Evolutionary conservation across 805 yeast genomes (phyloP).

Genomic region (Candida boleticola): DNA sequence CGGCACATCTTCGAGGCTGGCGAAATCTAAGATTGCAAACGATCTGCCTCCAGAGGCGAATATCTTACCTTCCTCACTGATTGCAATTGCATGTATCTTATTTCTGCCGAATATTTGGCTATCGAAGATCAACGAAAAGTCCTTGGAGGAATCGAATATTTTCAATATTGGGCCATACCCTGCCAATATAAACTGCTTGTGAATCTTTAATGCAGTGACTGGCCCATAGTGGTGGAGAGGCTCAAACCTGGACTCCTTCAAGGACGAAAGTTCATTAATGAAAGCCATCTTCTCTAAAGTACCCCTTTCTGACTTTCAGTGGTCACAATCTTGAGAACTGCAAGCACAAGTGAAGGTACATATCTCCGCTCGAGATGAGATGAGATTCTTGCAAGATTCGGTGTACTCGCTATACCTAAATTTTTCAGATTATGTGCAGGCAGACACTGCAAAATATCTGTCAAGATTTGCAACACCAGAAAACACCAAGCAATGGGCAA

Average conservation of each 20-base stretch:
- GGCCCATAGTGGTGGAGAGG: constrained; percentile 58
- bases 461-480: too few species aligned
- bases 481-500: too few species aligned
- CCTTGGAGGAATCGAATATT: constrained; percentile 32
- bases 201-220: constrained; percentile 57
- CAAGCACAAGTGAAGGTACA: too few species aligned
- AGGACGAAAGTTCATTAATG: constrained; percentile 14
- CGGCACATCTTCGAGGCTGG: constrained; percentile 11
- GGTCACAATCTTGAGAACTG: too few species aligned
- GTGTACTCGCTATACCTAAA: too few species aligned
- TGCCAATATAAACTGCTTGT: constrained; percentile 41
- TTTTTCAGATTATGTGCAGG: too few species aligned
- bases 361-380: too few species aligned
- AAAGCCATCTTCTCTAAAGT: not conserved
- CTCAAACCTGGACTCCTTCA: constrained; percentile 15
- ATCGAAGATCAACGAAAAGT: constrained; percentile 34
- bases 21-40: constrained; percentile 41
- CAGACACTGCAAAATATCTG: too few species aligned
- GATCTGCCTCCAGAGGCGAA: constrained; percentile 73
- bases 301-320: too few species aligned
- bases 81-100: constrained; percentile 76
- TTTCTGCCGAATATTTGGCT: constrained; percentile 60
- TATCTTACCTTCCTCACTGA: constrained; percentile 30
- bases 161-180: constrained; percentile 74
- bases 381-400: too few species aligned